Base-by-base conservation (phyloP, 2,329 filamentous ascomycete genomes). In the Aspergillus sp. region DNA sequence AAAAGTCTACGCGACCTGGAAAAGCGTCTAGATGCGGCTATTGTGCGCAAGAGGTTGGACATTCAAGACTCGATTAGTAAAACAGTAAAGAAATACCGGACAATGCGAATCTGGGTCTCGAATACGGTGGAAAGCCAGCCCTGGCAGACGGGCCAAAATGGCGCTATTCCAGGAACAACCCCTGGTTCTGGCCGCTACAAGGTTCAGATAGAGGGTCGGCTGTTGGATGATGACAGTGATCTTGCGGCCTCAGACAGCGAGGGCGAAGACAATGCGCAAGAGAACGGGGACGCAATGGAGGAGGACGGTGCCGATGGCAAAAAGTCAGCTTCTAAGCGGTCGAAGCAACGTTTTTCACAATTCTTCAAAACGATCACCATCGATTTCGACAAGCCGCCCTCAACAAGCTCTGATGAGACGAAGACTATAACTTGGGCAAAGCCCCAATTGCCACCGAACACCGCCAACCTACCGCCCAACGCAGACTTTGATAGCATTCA, bases 91-190 rank as follows among this genome's bases (percentile, higher is more conserved):
- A 86, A 90, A 64, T 89, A 88, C 74, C 90, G 89, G 70, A 96
- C 91, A 3, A 81, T 99, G 75, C 89, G 93, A 61, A 85, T 99
- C 62, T 98, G 92, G 92, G 88, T 99, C 68, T 93, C 87, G 68
- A 99, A 99, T 76, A 96, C 92, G 1, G 91, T 89, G 35, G 91
- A 97, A 74, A 91, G 95, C 70, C 95, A 99, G 77, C 88, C 90
- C 33, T 98, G 95, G 95, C 95, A 99, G 65, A 88, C 95, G 64
- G 92, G 96, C 70, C 93, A 96, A 69, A 87, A 87, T 53, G 89
- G 91, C 2, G 90, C 88, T 2, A 66, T 60, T 37, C 55, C 66
- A 6, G 68, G 68, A 35, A 68, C 62, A 11, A 73, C 68, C 51
- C 70, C 73, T 33, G 74, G 73, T 45, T 74, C 72, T 3, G 76